A percentile compares a stretch with the other conserved stretches of the same genome.
phyloP scores from a whole-genome alignment of 148 eudicot genomes.

The Heliosperma pusillum region DNA sequence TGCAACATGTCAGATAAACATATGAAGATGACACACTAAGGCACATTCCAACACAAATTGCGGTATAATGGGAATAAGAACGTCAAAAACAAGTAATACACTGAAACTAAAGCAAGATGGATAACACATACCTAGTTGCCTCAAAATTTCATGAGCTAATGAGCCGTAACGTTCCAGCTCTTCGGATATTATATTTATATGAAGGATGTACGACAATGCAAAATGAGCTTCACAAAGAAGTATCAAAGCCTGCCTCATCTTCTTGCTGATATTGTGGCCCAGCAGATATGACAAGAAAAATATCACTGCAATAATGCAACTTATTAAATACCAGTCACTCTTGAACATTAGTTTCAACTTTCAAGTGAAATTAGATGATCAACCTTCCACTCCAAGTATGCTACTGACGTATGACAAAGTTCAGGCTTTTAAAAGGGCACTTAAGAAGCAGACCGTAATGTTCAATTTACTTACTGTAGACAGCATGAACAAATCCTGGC shows the following conservation, averaged over 20 bases:
- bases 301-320: slow-evolving; percentile 65
- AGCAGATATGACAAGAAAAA: slow-evolving; percentile 86
- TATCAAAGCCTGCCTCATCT: slow-evolving; percentile 63
- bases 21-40: not conserved
- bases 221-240: slow-evolving; percentile 97
- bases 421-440: slow-evolving; percentile 9
- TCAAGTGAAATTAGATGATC: not conserved
- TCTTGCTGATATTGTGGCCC: slow-evolving; percentile 69
- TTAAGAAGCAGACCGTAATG: slow-evolving; percentile 7
- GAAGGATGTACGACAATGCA: slow-evolving; percentile 75
- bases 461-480: slow-evolving; percentile 58
- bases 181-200: slow-evolving; percentile 66
- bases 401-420: not conserved
- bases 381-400: slow-evolving; percentile 1
- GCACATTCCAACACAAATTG: not conserved
- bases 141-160: slow-evolving; percentile 50
- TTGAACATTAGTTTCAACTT: not conserved
- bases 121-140: slow-evolving; percentile 65
- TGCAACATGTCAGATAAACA: slow-evolving; percentile 27
- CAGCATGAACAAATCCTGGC: slow-evolving; percentile 89
- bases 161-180: slow-evolving; percentile 50
- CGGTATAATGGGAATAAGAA: not conserved
- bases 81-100: not conserved
- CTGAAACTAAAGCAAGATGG: slow-evolving; percentile 11
- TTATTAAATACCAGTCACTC: slow-evolving; percentile 19